These are phyloP conservation scores for Rugosomyces carneus DNA, from an alignment of 1,284 basidiomycete genomes.

Conservation along the genomic window DNA sequence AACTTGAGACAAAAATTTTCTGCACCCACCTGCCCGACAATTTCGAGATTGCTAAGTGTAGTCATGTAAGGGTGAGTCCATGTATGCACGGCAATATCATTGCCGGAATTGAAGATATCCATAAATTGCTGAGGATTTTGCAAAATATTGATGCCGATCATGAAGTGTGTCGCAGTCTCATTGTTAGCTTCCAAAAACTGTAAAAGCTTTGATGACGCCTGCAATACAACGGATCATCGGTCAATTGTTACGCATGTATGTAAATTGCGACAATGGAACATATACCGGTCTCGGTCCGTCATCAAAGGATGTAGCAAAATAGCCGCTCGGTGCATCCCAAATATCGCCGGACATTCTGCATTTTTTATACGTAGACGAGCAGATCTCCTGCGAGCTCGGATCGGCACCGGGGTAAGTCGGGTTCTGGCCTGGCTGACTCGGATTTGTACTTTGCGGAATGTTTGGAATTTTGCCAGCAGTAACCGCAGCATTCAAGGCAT, in stretches of 20 bases:
- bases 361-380: conserved; percentile 56
- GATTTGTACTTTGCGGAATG: conserved; percentile 48
- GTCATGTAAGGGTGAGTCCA: conserved; percentile 83
- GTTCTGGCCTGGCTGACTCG: conserved; percentile 32
- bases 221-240: background rate
- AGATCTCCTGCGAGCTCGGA: conserved; percentile 47
- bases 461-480: conserved; percentile 69
- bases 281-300: conserved; percentile 69
- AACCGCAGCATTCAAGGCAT: conserved; percentile 60
- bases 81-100: conserved; percentile 76
- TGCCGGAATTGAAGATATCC: conserved; percentile 43
- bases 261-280: background rate
- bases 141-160: conserved; percentile 74
- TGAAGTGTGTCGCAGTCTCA: conserved; percentile 70
- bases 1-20: background rate
- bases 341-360: conserved; percentile 56
- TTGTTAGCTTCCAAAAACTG: conserved; percentile 57
- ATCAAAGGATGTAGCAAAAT: conserved; percentile 64
- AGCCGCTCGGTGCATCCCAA: conserved; percentile 65
- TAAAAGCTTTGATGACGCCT: conserved; percentile 29
- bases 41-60: conserved; percentile 59
- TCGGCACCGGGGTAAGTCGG: conserved; percentile 57
- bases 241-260: background rate
- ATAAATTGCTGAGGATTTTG: conserved; percentile 48
- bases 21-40: conserved; percentile 54